Base-by-base conservation (phyloP, 2,329 filamentous ascomycete genomes). In the Aspergillus sp. region DNA sequence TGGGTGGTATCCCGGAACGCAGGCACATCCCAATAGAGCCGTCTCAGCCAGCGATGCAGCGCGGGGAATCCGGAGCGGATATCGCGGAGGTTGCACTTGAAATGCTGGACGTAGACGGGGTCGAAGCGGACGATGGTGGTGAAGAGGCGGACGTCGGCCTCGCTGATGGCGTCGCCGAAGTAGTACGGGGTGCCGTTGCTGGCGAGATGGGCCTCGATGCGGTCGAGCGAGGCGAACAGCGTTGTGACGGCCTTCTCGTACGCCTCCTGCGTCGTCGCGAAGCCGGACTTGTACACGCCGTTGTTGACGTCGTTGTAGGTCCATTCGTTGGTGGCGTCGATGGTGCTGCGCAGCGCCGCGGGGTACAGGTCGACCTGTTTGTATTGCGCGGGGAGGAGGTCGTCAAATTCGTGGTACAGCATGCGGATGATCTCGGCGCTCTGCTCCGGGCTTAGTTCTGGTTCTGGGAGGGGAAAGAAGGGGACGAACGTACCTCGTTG, bases 381-480 rank as follows among this genome's bases (percentile, higher is more conserved):
- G 67, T 83, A 81, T 65, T 85, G 69, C 2, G 80, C 76, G 0
- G 81, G 80, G 20, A 92, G 68, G 33, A 89, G 67, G 57, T 82
- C 80, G 69, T 97, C 86, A 67, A 97, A 97, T 70, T 84, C 89
- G 40, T 80, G 81, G 67, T 89, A 89, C 56, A 96, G 78, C 89
- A 96, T 95, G 67, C 92, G 86, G 69, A 96, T 85, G 68, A 96
- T 96, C 76, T 96, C 92, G 60, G 86, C 86, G 71, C 88, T 78
- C 73, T 75, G 55, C 11, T 32, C 11, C 11, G 33, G 33, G 4
- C 11, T 35, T 35, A n/a, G n/a, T 10, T 49, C 55, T n/a, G 9
- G 26, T 32, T 32, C 17, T 26, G 44, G 16, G 8, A 24, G 19
- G 17, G 42, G 7, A 13, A 13, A n/a, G 36, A 38, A 11, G 24